Evolutionary conservation across 768 basidiomycete genomes (phyloP).

Genomic region (Lyophyllum atratum): DNA sequence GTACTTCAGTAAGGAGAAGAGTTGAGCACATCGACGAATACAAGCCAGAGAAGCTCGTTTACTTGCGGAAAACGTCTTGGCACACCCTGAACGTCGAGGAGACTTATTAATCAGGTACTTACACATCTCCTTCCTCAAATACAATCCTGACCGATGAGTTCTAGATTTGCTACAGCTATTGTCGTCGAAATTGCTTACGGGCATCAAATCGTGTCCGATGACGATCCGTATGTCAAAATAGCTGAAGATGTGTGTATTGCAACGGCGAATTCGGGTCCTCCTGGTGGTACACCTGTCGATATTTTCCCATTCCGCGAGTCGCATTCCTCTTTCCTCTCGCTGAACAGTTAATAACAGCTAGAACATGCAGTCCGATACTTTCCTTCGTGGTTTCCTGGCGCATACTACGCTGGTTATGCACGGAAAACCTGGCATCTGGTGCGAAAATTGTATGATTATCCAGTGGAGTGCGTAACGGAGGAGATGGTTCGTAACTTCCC

Average conservation of each 20-base stretch:
- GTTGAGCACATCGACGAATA: not conserved
- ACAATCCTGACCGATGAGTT: not conserved
- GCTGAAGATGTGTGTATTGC: conserved; percentile 33
- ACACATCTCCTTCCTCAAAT: not conserved
- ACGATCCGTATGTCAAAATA: conserved; percentile 39
- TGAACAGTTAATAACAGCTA: not conserved
- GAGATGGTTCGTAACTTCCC: conserved; percentile 28
- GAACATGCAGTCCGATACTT: conserved; percentile 27
- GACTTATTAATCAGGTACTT: conserved; percentile 15
- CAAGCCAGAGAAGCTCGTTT: conserved; percentile 17
- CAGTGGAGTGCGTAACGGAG: conserved; percentile 29
- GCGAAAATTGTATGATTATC: conserved; percentile 29
- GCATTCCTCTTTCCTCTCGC: not conserved
- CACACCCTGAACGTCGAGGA: conserved; percentile 16
- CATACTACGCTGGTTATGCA: conserved; percentile 23
- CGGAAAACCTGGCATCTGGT: conserved; percentile 9
- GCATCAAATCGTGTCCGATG: conserved; percentile 28
- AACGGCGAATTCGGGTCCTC: conserved; percentile 23
- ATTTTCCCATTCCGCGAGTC: conserved; percentile 28
- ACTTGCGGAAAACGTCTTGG: conserved; percentile 15
- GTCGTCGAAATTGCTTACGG: conserved; percentile 33
- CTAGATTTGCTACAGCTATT: conserved; percentile 15
- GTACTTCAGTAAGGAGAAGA: conserved; percentile 10
- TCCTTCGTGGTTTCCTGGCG: conserved; percentile 36
- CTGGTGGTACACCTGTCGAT: conserved; percentile 20